Base-by-base conservation (phyloP, 139 green algal species). In the Chlorella ohadii region DNA sequence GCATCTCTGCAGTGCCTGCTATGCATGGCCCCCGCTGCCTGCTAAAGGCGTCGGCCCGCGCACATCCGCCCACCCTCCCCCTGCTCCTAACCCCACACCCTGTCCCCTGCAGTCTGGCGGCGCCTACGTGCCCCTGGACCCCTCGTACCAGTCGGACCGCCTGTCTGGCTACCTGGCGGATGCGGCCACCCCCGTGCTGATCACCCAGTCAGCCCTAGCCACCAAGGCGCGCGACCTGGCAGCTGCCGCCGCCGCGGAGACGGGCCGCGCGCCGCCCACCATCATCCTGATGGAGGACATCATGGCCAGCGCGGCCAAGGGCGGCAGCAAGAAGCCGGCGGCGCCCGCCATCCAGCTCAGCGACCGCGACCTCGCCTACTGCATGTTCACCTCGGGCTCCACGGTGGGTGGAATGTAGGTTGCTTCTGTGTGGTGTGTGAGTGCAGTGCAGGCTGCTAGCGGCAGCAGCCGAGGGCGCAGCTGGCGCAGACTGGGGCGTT, bases 361-460 rank as follows among this genome's bases (percentile, higher is more conserved):
- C 34, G 25, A 23, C 59, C 57, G 34, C 34, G 65, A 89, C 63
- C 57, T 92, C 31, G 89, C 88, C 27, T 92, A 93, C 85, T 82
- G 90, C 59, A 92, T 94, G 65, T 96, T 93, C 88, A 94, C 92
- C n/a, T 91, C 86, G 9, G 92, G 92, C 57, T 89, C 79, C 31
- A 94, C 92, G 11, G 59, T 67, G 59, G 17, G 44, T 51, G 44
- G 44, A 51, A n/a, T n/a, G n/a, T n/a, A n/a, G n/a, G n/a, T n/a
- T n/a, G n/a, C n/a, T n/a, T n/a, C n/a, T n/a, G n/a, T n/a, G n/a
- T n/a, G n/a, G n/a, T n/a, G n/a, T n/a, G n/a, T n/a, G n/a, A n/a
- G n/a, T n/a, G n/a, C n/a, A n/a, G n/a, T n/a, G n/a, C n/a, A n/a
- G n/a, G n/a, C n/a, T n/a, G n/a, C n/a, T n/a, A n/a, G n/a, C n/a